Base-by-base conservation (phyloP, 495 filamentous ascomycete genomes). In the Chaetomium fimeti region DNA sequence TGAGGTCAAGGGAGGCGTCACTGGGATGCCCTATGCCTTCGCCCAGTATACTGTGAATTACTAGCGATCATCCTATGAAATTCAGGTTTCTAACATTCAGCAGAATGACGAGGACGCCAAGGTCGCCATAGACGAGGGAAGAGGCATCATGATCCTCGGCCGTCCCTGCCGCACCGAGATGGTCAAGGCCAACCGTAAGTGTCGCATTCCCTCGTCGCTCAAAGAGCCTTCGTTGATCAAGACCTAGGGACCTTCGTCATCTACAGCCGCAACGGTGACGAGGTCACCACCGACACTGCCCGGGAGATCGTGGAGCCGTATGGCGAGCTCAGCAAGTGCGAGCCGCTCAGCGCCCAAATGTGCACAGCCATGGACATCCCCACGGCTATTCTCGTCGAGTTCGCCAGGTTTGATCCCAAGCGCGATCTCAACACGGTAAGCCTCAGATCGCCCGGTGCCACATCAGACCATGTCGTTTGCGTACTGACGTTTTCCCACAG, bases 11-110 rank as follows among this genome's bases (percentile, higher is more conserved):
- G 82, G 84, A n/a, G 84, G 86, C 67, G 55, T 45, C 27, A 75
- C 74, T 27, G 74, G 81, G 49, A 87, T 87, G 83, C 86, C 86
- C 0, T 88, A 82, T 64, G 86, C 86, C 2, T 89, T 89, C 65
- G 81, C 77, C 60, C 85, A 88, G 71, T 89, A 78, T 62, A 85
- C 81, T 13, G 85, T 86, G 71, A 74, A 81, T 75, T 53, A 2
- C 20, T n/a, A 22, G 28, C 47, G 22, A 28, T 57, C 25, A 11
- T n/a, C 22, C 22, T n/a, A 36, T 3, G 12, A 4, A 28, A 24
- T 32, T 49, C 18, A 43, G 11, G 12, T 45, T 27, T 24, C 73
- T 73, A 22, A 74, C 63, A 51, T 11, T 56, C 32, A 51, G n/a
- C 43, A 77, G 72, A 69, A 69, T 45, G 67, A 76, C 16, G 68